phyloP scores from a whole-genome alignment of 2,329 filamentous ascomycete species.

The Hypoxylon sp. region DNA sequence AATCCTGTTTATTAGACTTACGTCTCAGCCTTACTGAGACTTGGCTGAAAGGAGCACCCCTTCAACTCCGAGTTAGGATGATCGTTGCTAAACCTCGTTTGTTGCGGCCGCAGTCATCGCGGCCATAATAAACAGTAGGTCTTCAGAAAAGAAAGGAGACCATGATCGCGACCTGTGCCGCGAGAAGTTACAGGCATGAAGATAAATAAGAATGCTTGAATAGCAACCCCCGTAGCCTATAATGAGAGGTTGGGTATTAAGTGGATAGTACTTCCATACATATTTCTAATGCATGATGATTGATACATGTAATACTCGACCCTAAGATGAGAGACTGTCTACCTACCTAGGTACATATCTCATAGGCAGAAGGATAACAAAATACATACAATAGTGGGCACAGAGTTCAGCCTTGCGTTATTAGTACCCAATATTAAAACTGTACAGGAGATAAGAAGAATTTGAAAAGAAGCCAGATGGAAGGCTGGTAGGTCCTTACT shows the following conservation, averaged over 20 bases:
- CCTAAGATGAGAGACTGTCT: constrained; percentile 10
- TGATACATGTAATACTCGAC: constrained; percentile 28
- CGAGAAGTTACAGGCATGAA: constrained; percentile 8
- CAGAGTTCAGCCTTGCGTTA: constrained; percentile 21
- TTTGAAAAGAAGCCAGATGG: constrained; percentile 25
- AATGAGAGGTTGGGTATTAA: constrained; percentile 23
- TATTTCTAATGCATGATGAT: constrained; percentile 26
- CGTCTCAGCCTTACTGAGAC: constrained; percentile 31
- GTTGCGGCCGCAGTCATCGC: constrained; percentile 20
- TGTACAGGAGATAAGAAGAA: constrained; percentile 8
- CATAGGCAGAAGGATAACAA: constrained; percentile 12
- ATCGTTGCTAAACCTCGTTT: constrained; percentile 26
- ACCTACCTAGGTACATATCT: background rate
- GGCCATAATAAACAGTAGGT: constrained; percentile 36
- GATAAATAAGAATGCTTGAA: constrained; percentile 24
- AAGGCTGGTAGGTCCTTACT: constrained; percentile 5
- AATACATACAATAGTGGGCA: background rate
- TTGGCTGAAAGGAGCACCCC: constrained; percentile 5
- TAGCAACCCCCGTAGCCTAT: constrained; percentile 4
- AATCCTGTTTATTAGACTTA: constrained; percentile 15
- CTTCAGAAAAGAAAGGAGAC: constrained; percentile 14
- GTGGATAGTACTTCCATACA: constrained; percentile 24
- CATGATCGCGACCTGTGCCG: constrained; percentile 24
- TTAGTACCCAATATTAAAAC: background rate
- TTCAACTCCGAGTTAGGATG: constrained; percentile 2